These are phyloP conservation scores for Phytopythium litorale DNA, from an alignment of 352 stramenopile genomes.

Conservation along the genomic window DNA sequence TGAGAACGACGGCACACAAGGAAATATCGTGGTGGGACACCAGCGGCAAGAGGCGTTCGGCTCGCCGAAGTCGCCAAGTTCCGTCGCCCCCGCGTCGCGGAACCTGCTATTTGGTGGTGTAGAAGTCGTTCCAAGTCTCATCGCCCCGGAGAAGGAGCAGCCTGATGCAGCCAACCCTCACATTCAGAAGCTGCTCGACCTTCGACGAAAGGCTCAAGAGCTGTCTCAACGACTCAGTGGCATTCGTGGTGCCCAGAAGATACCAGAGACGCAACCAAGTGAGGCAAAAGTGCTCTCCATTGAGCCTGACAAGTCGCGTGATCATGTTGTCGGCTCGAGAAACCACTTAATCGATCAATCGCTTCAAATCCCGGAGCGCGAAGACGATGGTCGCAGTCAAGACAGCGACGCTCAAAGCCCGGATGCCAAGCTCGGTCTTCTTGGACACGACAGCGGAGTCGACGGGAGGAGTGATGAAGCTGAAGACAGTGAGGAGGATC, in stretches of 20 bases:
- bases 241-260: constrained; percentile 7
- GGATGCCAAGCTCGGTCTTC: background rate
- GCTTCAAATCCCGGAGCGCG: background rate
- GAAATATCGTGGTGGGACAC: background rate
- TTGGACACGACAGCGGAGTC: background rate
- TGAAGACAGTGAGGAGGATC: background rate
- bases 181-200: constrained; percentile 23
- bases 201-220: constrained; percentile 17
- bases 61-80: background rate
- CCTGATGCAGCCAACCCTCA: background rate
- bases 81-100: background rate
- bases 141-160: background rate
- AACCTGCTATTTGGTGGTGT: constrained; percentile 4
- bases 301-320: background rate
- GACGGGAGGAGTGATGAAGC: background rate
- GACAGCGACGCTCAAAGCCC: background rate
- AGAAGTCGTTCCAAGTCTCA: background rate
- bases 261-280: background rate
- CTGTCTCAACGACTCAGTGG: constrained; percentile 18
- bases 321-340: background rate
- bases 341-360: background rate
- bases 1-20: background rate
- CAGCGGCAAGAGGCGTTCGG: background rate
- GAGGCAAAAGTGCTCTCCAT: too few relatives aligned
- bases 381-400: background rate